Percentiles rank a stretch among this genome's conserved stretches.
Evolutionary conservation across 106 monocot genomes (phyloP).

Genomic region (Apostasia shenzhenica): DNA sequence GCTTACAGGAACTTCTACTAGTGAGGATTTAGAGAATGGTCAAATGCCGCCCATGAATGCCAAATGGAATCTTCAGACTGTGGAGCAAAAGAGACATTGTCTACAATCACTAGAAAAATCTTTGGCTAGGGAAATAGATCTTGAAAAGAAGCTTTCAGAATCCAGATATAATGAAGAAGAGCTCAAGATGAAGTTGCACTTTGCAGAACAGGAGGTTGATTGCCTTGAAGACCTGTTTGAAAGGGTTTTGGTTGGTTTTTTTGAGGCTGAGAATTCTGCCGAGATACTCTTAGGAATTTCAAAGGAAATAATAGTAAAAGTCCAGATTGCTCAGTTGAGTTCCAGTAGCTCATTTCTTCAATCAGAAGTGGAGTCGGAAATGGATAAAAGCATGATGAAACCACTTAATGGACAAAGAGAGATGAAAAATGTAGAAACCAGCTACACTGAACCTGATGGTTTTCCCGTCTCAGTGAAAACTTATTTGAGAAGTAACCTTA

Average conservation of each 20-base stretch:
- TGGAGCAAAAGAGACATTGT: constrained; percentile 55
- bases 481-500: constrained; percentile 19
- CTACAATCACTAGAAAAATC: constrained; percentile 87
- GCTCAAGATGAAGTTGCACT: constrained; percentile 47
- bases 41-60: constrained; percentile 14
- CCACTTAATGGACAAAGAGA: constrained; percentile 15
- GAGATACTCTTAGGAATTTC: constrained; percentile 45
- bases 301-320: constrained; percentile 39
- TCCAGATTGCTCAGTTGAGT: constrained; percentile 38
- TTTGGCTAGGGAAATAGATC: constrained; percentile 81
- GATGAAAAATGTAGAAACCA: constrained; percentile 8
- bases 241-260: constrained; percentile 26
- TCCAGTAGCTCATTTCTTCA: constrained; percentile 23
- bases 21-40: constrained; percentile 25
- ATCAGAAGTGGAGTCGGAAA: constrained; percentile 21
- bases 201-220: constrained; percentile 33
- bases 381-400: constrained; percentile 21
- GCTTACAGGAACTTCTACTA: constrained; percentile 35
- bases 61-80: constrained; percentile 35
- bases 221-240: constrained; percentile 53
- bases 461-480: constrained; percentile 8
- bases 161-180: constrained; percentile 44
- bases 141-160: constrained; percentile 65
- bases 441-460: background rate
- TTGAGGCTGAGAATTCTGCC: constrained; percentile 69